Percentiles rank a stretch among this genome's conserved stretches.
These are phyloP conservation scores for Paspalum vaginatum DNA, from an alignment of 176 grass and related monocot genomes.

Conservation along the genomic window DNA sequence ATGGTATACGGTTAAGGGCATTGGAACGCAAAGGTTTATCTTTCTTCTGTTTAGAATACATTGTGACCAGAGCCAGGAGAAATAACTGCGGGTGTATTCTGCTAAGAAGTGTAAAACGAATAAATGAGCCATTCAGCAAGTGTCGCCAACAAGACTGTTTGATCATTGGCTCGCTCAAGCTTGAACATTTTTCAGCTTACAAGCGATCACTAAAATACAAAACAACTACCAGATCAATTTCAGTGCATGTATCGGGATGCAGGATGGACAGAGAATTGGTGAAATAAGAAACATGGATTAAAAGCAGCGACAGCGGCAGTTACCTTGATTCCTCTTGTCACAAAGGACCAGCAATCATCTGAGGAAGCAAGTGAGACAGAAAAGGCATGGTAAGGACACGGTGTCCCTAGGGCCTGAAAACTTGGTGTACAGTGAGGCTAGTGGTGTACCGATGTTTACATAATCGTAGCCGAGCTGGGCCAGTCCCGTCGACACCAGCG, in stretches of 20 bases:
- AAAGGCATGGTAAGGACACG: neutral
- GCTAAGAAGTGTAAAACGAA: neutral
- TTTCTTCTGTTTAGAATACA: neutral
- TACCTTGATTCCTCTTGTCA: constrained; percentile 70
- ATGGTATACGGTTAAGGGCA: neutral
- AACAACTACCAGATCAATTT: neutral
- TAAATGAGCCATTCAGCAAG: neutral
- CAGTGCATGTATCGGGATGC: neutral
- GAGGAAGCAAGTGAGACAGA: constrained; percentile 32
- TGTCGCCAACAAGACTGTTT: neutral
- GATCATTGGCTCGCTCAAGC: neutral
- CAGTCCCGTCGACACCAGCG: constrained; percentile 77
- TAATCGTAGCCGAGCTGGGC: constrained; percentile 79
- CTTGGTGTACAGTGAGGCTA: neutral
- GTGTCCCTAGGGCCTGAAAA: neutral
- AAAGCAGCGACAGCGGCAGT: neutral
- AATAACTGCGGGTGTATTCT: neutral
- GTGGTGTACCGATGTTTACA: constrained; percentile 74
- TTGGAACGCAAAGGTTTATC: neutral
- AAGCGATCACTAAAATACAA: neutral
- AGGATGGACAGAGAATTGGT: neutral
- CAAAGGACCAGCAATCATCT: constrained; percentile 94
- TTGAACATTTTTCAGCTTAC: neutral
- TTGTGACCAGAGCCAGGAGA: neutral
- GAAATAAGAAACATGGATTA: neutral